These are phyloP conservation scores for Malassezia arunalokei DNA, from an alignment of 1,284 basidiomycete species.

Conservation along the genomic window DNA sequence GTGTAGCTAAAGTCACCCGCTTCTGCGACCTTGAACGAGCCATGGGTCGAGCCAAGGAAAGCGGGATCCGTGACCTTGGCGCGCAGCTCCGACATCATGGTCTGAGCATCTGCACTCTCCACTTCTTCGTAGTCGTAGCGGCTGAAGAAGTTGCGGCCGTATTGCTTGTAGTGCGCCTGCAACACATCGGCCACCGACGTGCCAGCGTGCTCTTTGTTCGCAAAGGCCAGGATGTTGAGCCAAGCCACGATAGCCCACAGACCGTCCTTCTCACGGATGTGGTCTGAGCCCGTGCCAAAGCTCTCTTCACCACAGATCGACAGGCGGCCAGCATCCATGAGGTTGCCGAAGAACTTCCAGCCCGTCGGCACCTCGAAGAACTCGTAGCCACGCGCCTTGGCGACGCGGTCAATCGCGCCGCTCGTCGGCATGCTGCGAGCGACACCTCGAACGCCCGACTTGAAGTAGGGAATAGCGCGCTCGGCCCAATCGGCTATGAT, in stretches of 20 bases:
- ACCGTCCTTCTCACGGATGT: conserved; percentile 98
- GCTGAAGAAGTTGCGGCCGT: conserved; percentile 95
- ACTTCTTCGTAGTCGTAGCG: conserved; percentile 97
- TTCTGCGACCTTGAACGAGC: conserved; percentile 65
- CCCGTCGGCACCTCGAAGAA: conserved; percentile 90
- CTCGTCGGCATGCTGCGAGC: conserved; percentile 94
- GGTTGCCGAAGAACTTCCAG: conserved; percentile 99
- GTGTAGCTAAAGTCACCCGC: conserved; percentile 87
- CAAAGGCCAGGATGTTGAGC: conserved; percentile 90
- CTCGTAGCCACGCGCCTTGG: conserved; percentile 82
- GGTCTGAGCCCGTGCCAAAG: conserved; percentile 98
- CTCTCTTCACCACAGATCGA: conserved; percentile 98
- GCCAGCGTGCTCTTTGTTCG: conserved; percentile 58
- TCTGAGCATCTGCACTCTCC: conserved; percentile 72
- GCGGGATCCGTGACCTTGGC: conserved; percentile 58
- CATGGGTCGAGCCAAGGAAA: conserved; percentile 43
- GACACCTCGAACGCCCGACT: conserved; percentile 77
- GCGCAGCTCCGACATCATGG: conserved; percentile 69
- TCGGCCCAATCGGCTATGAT: conserved; percentile 96
- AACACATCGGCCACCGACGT: conserved; percentile 49
- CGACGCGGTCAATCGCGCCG: conserved; percentile 91
- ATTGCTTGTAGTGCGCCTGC: conserved; percentile 72
- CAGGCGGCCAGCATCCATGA: conserved; percentile 94
- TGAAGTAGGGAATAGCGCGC: conserved; percentile 90
- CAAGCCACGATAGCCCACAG: conserved; percentile 95